A percentile compares a stretch with the other conserved stretches of the same genome.
Conservation (phyloP, 2,329 filamentous ascomycete species). For the Pseudogymnoascus verrucosus region DNA sequence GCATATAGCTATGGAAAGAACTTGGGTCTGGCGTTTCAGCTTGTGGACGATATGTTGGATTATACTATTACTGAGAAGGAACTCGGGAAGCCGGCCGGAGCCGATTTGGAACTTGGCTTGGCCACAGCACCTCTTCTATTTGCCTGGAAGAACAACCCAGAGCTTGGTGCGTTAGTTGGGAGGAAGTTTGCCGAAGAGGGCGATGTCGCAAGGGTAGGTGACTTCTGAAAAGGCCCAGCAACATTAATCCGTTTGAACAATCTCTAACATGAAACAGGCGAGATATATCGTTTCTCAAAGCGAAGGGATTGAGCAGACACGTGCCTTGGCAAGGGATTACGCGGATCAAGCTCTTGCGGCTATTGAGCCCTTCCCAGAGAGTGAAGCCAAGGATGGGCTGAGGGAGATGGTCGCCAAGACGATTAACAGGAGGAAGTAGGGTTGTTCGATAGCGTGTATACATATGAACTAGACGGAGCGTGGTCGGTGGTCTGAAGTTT, state of each 20-base stretch:
- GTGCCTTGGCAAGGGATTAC: slow-evolving; percentile 84
- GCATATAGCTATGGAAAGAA: slow-evolving; percentile 92
- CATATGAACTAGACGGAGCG: slow-evolving; percentile 6
- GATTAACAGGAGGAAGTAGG: slow-evolving; percentile 75
- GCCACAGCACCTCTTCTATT: slow-evolving; percentile 92
- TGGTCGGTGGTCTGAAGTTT: neutral
- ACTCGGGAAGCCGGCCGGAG: slow-evolving; percentile 88
- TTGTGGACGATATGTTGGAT: slow-evolving; percentile 96
- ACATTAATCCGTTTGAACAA: slow-evolving; percentile 11
- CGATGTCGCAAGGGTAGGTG: slow-evolving; percentile 72
- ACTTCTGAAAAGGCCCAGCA: neutral
- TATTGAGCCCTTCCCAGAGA: slow-evolving; percentile 81
- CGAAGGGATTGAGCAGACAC: slow-evolving; percentile 85
- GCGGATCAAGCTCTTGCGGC: slow-evolving; percentile 78
- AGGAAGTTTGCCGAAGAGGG: slow-evolving; percentile 80
- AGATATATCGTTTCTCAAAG: slow-evolving; percentile 75
- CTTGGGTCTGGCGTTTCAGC: slow-evolving; percentile 86
- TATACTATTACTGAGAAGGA: slow-evolving; percentile 82
- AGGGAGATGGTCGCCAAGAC: slow-evolving; percentile 93
- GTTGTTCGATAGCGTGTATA: slow-evolving; percentile 6
- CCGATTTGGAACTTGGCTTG: slow-evolving; percentile 85
- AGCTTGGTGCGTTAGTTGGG: slow-evolving; percentile 80
- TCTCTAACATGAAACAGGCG: slow-evolving; percentile 50
- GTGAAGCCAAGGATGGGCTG: slow-evolving; percentile 85
- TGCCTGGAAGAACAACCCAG: slow-evolving; percentile 83